Evolutionary conservation across 2,329 filamentous ascomycete species (phyloP).

Genomic region (Colletotrichum limetticola): DNA sequence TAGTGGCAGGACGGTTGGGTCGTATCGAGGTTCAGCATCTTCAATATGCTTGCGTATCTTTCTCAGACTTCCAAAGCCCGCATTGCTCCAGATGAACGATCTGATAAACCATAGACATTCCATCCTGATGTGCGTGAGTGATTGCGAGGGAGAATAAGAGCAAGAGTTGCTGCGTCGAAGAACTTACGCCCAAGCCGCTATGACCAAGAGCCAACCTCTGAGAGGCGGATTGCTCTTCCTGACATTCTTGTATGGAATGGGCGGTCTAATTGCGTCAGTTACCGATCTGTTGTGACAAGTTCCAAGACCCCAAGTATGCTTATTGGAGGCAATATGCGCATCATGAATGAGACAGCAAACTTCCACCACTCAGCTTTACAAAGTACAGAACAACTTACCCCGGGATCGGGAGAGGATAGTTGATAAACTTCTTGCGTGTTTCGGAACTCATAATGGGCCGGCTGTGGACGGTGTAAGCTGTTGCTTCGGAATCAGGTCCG

Average conservation of each 20-base stretch:
- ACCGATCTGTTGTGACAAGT: conserved; percentile 6
- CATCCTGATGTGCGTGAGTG: conserved; percentile 52
- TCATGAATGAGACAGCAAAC: not conserved
- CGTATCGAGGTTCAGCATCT: conserved; percentile 58
- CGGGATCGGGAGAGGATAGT: conserved; percentile 49
- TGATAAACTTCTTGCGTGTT: conserved; percentile 42
- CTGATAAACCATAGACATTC: conserved; percentile 65
- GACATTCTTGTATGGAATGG: conserved; percentile 56
- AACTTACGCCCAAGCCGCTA: conserved; percentile 65
- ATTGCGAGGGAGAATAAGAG: not conserved
- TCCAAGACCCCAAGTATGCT: not conserved
- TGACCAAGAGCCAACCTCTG: conserved; percentile 62
- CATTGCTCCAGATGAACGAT: conserved; percentile 69
- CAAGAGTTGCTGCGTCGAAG: not conserved
- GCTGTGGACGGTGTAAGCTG: not conserved
- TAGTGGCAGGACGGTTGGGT: conserved; percentile 57
- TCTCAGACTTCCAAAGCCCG: conserved; percentile 70
- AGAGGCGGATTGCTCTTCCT: conserved; percentile 66
- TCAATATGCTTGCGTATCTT: conserved; percentile 62
- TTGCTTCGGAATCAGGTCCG: not conserved
- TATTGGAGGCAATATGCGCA: not conserved
- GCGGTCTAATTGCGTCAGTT: conserved; percentile 42
- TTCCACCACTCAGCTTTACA: not conserved
- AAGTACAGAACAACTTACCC: conserved; percentile 42
- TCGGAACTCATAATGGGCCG: conserved; percentile 31